Evolutionary conservation across 169 alveolate species (phyloP), one percentile per base, ranked within the genome.

Genomic region (Cryptosporidium xiaoi): DNA sequence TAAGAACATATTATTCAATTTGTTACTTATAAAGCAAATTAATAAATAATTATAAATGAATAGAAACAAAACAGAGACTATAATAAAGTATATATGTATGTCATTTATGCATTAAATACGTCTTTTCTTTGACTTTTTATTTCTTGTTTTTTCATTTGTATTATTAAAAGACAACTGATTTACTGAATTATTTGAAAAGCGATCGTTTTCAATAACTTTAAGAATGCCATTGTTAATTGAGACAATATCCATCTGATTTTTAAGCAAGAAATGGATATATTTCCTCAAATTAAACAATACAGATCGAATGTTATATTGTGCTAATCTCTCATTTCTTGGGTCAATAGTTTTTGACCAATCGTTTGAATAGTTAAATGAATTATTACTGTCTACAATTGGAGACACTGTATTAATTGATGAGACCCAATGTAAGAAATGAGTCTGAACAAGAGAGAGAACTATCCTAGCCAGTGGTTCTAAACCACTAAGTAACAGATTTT

Each of bases 351-450:
- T 46, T 1, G 77, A 20, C 71, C 71, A 77, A 62, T 40, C 27
- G 16, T 56, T 50, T 6, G 44, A 18, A 62, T 77, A 62, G n/a
- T 53, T 53, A 4, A 20, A 29, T 15, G 48, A 13, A 29, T 36
- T 8, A 40, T 24, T 44, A 13, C 27, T 68, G 16, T 40, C 87
- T 20, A 77, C 31, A 13, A 60, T 44, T 1, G 87, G 87, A 33
- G 87, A 40, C 3, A 77, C 40, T 4, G 77, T 77, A 24, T 60
- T 77, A 12, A 77, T 77, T 20, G 64, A 62, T 31, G 77, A 60
- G 12, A 77, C 64, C 87, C 87, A 77, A 53, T 77, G 87, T 24
- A 77, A 27, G 36, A 77, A 77, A 48, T 77, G 87, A 40, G 87
- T 77, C 40, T 77, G 87, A 3, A 77, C 71, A 12, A 77, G 33